A percentile compares a stretch with the other conserved stretches of the same genome.
phyloP scores from a whole-genome alignment of 371 early-diverging fungal species.

The Cokeromyces recurvatus region DNA sequence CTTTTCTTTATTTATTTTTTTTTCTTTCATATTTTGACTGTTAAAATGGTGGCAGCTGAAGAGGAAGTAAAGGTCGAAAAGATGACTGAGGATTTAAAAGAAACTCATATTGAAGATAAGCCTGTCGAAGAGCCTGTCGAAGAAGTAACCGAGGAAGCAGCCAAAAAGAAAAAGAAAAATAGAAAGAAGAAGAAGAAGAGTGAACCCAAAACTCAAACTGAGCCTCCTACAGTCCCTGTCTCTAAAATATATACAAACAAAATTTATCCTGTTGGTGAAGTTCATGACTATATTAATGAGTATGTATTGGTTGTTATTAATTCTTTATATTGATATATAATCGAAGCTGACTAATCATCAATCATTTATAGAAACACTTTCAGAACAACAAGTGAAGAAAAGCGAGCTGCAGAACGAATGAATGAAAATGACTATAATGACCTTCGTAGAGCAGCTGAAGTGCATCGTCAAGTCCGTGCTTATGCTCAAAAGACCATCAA shows the following conservation, averaged over 20 bases:
- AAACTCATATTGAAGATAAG: constrained; percentile 9
- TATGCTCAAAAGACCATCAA: constrained; percentile 83
- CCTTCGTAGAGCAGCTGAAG: constrained; percentile 88
- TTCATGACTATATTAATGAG: constrained; percentile 75
- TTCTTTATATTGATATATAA: background rate
- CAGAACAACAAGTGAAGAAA: constrained; percentile 80
- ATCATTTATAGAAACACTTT: constrained; percentile 53
- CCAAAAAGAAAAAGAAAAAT: constrained; percentile 62
- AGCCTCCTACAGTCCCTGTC: constrained; percentile 77
- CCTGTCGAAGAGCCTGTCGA: background rate
- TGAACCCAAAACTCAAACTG: constrained; percentile 56
- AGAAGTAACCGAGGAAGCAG: constrained; percentile 5
- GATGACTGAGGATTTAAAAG: constrained; percentile 8
- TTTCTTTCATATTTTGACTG: too few species aligned
- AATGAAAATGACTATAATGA: constrained; percentile 72
- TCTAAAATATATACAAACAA: constrained; percentile 66
- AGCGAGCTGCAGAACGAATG: constrained; percentile 63
- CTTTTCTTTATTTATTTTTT: too few species aligned
- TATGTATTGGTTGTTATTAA: constrained; percentile 18
- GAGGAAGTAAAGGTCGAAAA: constrained; percentile 14
- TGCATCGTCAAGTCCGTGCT: constrained; percentile 86
- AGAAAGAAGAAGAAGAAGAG: constrained; percentile 70
- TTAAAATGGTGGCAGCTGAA: constrained; percentile 10
- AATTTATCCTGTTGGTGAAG: constrained; percentile 71
- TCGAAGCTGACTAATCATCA: too few species aligned